Base-by-base conservation (phyloP, 371 early-diverging fungal genomes). In the Phascolomyces articulosus region DNA sequence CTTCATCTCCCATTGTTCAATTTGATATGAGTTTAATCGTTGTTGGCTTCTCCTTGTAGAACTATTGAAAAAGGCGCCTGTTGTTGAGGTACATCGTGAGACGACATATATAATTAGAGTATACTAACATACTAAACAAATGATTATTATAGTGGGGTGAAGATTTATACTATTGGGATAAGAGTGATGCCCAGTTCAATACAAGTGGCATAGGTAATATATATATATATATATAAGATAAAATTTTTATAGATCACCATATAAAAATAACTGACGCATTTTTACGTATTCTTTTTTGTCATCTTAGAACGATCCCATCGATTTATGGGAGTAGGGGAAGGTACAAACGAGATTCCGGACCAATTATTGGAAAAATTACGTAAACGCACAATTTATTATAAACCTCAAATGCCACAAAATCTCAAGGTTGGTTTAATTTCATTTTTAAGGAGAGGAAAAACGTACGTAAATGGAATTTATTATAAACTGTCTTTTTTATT, bases 91-190 rank as follows among this genome's bases (percentile, higher is more conserved):
- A 76, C 38, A 38, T 38, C n/a, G n/a, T n/a, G n/a, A n/a, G n/a
- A n/a, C n/a, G n/a, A n/a, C n/a, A n/a, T n/a, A n/a, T n/a, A n/a
- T n/a, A n/a, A n/a, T n/a, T n/a, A n/a, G n/a, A n/a, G n/a, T n/a
- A n/a, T n/a, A n/a, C n/a, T n/a, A n/a, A n/a, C n/a, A n/a, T n/a
- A n/a, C n/a, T n/a, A n/a, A n/a, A n/a, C n/a, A n/a, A n/a, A n/a
- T n/a, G n/a, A n/a, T n/a, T 11, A 21, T 3, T 40, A 27, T 48
- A 76, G 76, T 91, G 87, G 82, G 91, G 85, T 3, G 83, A 86
- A 0, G 91, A 90, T 65, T 66, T 91, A 28, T 83, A 84, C n/a
- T 85, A 90, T 53, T 91, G 91, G 91, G 88, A 86, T 56, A 80
- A 85, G 60, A 75, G 72, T 6, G 72, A 77, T n/a, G 83, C 89